A percentile compares a stretch with the other conserved stretches of the same genome.
Conservation (phyloP, 257 asterid genomes). For the Lycium ferocissimum region DNA sequence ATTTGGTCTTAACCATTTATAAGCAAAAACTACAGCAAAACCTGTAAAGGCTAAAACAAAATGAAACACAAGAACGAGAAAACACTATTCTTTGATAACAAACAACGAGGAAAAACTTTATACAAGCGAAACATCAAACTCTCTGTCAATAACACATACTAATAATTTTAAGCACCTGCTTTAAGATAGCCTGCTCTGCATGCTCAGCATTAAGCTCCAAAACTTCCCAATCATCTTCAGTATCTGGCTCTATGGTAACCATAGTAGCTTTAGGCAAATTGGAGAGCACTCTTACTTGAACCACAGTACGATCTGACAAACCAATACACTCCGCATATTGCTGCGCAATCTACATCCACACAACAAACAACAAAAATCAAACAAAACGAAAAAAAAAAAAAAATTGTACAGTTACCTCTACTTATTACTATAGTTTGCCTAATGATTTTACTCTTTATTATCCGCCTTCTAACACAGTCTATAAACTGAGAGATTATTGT, state of each 20-base stretch:
- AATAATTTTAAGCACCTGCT: constrained; percentile 65
- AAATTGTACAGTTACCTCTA: neutral
- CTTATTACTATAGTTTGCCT: neutral
- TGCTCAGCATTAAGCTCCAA: constrained; percentile 95
- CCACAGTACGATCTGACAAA: constrained; percentile 67
- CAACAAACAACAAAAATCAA: constrained; percentile 10
- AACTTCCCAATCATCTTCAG: constrained; percentile 99
- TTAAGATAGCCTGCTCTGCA: constrained; percentile 79
- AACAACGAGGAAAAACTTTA: neutral
- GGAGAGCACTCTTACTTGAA: constrained; percentile 66
- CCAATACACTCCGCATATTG: constrained; percentile 92
- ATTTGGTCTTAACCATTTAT: neutral
- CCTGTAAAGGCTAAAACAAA: neutral
- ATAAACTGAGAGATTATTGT: neutral
- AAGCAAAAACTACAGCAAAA: neutral
- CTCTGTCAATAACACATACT: neutral
- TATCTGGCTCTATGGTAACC: constrained; percentile 87
- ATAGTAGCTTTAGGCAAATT: constrained; percentile 79
- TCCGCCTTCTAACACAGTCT: neutral
- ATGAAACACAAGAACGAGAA: neutral
- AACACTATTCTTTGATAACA: neutral
- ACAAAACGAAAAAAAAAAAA: neutral
- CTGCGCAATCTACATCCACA: constrained; percentile 67
- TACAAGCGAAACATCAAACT: neutral
- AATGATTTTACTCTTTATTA: too few relatives aligned